These are phyloP conservation scores for Lactarius sanguifluus DNA, from an alignment of 768 basidiomycete genomes.

Conservation along the genomic window DNA sequence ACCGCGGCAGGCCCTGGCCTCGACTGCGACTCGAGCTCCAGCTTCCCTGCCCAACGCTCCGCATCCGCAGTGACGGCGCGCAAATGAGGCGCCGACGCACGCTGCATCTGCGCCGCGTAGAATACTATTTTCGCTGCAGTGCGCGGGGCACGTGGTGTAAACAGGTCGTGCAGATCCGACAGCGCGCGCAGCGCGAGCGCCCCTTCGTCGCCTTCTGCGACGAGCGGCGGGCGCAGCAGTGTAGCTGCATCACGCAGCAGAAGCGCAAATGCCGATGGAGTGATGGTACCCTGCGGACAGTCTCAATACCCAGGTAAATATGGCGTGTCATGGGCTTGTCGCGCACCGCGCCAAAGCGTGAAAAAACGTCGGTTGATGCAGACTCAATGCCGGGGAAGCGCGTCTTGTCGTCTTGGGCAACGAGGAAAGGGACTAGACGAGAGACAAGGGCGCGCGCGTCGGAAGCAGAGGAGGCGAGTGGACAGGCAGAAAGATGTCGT, in stretches of 20 bases:
- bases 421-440: conserved; percentile 62
- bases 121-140: conserved; percentile 62
- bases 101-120: conserved; percentile 59
- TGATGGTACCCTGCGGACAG: conserved; percentile 32
- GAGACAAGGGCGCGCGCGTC: conserved; percentile 50
- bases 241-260: conserved; percentile 55
- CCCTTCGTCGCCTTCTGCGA: conserved; percentile 34
- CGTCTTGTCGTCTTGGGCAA: conserved; percentile 57
- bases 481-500: conserved; percentile 59
- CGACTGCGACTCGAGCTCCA: conserved; percentile 5
- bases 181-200: conserved; percentile 37
- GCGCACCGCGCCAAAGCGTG: conserved; percentile 57
- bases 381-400: conserved; percentile 50
- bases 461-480: conserved; percentile 48
- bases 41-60: conserved; percentile 20
- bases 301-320: background rate
- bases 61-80: conserved; percentile 9
- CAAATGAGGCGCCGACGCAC: conserved; percentile 3
- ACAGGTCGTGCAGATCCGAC: conserved; percentile 50
- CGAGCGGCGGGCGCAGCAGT: conserved; percentile 50
- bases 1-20: background rate
- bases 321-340: background rate
- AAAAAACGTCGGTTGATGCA: conserved; percentile 64
- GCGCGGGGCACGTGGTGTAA: conserved; percentile 36
- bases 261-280: conserved; percentile 47